Base-by-base conservation (phyloP, 148 eudicot genomes). In the Silene uniflora region DNA sequence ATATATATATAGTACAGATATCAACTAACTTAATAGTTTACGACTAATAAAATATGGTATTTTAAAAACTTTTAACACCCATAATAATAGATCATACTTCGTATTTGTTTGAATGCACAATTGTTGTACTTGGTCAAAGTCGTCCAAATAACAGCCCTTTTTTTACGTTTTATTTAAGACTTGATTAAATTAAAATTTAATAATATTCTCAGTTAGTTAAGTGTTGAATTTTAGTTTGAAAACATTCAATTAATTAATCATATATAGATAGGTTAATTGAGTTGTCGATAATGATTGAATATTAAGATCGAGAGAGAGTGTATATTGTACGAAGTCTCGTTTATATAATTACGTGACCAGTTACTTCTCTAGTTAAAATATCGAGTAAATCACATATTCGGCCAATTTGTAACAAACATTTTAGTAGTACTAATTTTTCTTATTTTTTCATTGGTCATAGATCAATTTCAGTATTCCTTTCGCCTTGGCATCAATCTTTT, bases 401-500 rank as follows among this genome's bases (percentile, higher is more conserved):
- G 44, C 44, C 10, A 39, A 32, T 32, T 32, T 32, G 5, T 32
- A 4, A 32, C 35, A 3, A 32, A 32, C 35, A 32, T 3, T 29
- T 1, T 3, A 22, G 10, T 22, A 61, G 4, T 3, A 17, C 70
- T 67, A 67, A 29, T 39, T 21, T 68, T 68, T 42, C 18, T 68
- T 46, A 24, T 9, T 42, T 32, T 68, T 9, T 63, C 12, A 22
- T 9, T 49, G 1, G 3, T 16, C 23, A 39, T 84, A 86, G 91
- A 75, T 88, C 4, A 88, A 88, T 14, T 86, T 39, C 59, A 88
- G 91, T 79, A 82, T 90, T 69, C 94, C 94, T 0, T 88, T 87
- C 49, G 94, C 94, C 16, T 67, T 90, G 54, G 91, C 91, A 61
- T 90, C 91, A 0, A 90, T 90, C 75, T 90, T 83, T 77, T 86